Conservation (phyloP, 176 grass and related monocot genomes). For the Avena sativa region DNA sequence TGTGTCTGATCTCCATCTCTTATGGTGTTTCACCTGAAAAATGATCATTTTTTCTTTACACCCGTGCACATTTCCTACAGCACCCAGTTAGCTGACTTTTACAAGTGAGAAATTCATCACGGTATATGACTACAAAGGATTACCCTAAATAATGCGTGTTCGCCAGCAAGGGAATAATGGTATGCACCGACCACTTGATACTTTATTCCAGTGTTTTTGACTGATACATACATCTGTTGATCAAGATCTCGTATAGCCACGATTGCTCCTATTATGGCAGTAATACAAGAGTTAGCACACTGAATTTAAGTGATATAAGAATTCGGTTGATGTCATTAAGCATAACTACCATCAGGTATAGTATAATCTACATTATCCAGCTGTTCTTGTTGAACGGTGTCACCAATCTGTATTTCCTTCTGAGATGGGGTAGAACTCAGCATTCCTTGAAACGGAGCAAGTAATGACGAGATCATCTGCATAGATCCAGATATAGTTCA, state of each 20-base stretch:
- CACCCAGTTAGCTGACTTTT: slow-evolving; percentile 25
- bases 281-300: slow-evolving; percentile 26
- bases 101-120: slow-evolving; percentile 25
- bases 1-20: slow-evolving; percentile 56
- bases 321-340: slow-evolving; percentile 38
- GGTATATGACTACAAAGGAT: slow-evolving; percentile 25
- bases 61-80: neutral
- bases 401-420: slow-evolving; percentile 41
- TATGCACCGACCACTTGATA: slow-evolving; percentile 63
- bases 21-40: slow-evolving; percentile 77
- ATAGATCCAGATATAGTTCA: slow-evolving; percentile 36
- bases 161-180: slow-evolving; percentile 80
- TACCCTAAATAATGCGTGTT: slow-evolving; percentile 81
- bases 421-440: slow-evolving; percentile 50
- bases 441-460: slow-evolving; percentile 64
- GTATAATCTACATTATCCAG: slow-evolving; percentile 50
- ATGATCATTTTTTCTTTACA: slow-evolving; percentile 27
- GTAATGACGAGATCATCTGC: slow-evolving; percentile 67
- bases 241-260: slow-evolving; percentile 78
- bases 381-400: slow-evolving; percentile 44
- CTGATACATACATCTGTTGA: slow-evolving; percentile 78
- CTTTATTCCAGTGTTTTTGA: slow-evolving; percentile 63
- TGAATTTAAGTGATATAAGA: slow-evolving; percentile 35
- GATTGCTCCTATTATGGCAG: slow-evolving; percentile 72
- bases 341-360: slow-evolving; percentile 78